Conservation (phyloP, 2,329 filamentous ascomycete species). For the Botryosphaeria dothidea region DNA sequence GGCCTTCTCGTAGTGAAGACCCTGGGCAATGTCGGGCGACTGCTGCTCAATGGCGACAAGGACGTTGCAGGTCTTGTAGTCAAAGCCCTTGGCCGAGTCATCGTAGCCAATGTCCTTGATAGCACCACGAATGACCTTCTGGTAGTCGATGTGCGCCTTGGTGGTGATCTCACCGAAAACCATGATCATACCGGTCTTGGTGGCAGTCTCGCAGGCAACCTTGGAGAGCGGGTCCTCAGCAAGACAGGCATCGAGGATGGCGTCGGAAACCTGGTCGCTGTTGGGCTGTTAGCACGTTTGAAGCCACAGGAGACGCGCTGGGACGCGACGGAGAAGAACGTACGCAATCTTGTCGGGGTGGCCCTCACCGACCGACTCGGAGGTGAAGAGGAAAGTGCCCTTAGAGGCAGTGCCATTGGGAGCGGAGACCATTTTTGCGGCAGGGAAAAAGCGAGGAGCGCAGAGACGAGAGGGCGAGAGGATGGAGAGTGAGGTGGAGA, state of each 20-base stretch:
- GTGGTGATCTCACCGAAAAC: constrained; percentile 83
- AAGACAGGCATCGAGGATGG: constrained; percentile 97
- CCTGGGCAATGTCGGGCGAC: constrained; percentile 97
- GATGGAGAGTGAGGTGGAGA: constrained; percentile 19
- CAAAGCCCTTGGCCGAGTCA: constrained; percentile 94
- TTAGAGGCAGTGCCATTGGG: constrained; percentile 22
- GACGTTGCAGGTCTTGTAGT: constrained; percentile 99
- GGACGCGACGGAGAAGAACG: constrained; percentile 21
- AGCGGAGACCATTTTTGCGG: constrained; percentile 16
- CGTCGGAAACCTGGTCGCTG: constrained; percentile 95
- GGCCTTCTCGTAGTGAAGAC: constrained; percentile 96
- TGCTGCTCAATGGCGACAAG: constrained; percentile 99
- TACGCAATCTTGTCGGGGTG: constrained; percentile 95
- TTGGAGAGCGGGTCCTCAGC: constrained; percentile 95
- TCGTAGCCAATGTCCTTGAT: constrained; percentile 99
- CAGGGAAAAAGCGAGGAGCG: background rate
- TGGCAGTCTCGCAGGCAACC: constrained; percentile 97
- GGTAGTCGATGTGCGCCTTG: constrained; percentile 94
- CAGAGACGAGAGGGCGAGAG: background rate
- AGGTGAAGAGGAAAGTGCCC: constrained; percentile 51
- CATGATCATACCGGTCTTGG: constrained; percentile 99
- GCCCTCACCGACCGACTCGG: constrained; percentile 53
- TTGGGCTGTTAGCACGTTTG: background rate
- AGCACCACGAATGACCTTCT: constrained; percentile 89
- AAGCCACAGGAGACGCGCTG: background rate